A percentile compares a stretch with the other conserved stretches of the same genome.
Conservation (phyloP, 441 rosid genomes). For the Pelargonium australe region DNA sequence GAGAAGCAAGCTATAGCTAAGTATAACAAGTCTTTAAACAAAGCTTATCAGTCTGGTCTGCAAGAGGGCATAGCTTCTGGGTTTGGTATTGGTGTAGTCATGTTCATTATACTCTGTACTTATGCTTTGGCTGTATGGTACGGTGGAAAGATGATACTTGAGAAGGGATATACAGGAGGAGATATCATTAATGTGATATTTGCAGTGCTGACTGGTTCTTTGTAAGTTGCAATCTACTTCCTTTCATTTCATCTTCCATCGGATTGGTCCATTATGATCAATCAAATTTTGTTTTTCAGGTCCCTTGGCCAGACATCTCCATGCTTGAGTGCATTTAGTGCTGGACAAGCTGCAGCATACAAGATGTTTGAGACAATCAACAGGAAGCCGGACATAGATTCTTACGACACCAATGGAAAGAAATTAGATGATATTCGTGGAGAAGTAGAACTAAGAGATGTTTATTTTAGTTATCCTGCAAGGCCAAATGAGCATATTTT, state of each 20-base stretch:
- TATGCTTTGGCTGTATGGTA: conserved; percentile 56
- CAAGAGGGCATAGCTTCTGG: conserved; percentile 66
- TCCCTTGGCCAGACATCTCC: conserved; percentile 72
- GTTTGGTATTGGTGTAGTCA: conserved; percentile 42
- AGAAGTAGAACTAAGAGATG: conserved; percentile 57
- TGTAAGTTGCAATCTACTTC: conserved; percentile 31
- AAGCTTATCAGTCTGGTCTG: conserved; percentile 44
- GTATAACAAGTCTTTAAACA: conserved; percentile 45
- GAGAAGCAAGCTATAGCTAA: conserved; percentile 53
- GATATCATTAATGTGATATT: conserved; percentile 48
- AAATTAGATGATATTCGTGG: conserved; percentile 47
- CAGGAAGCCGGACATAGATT: conserved; percentile 48
- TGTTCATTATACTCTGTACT: conserved; percentile 33
- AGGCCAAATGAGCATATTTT: conserved; percentile 70
- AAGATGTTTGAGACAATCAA: conserved; percentile 76
- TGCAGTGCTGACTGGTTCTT: conserved; percentile 54
- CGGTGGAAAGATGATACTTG: conserved; percentile 44
- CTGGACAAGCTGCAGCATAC: conserved; percentile 68
- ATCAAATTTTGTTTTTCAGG: conserved; percentile 26
- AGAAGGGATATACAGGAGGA: conserved; percentile 64
- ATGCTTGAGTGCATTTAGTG: conserved; percentile 48
- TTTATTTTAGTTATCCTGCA: conserved; percentile 49
- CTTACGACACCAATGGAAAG: conserved; percentile 47
- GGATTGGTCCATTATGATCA: not conserved
- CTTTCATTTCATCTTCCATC: not conserved